Base-by-base conservation (phyloP, 768 basidiomycete species). In the Hygrophorus pudorinus region DNA sequence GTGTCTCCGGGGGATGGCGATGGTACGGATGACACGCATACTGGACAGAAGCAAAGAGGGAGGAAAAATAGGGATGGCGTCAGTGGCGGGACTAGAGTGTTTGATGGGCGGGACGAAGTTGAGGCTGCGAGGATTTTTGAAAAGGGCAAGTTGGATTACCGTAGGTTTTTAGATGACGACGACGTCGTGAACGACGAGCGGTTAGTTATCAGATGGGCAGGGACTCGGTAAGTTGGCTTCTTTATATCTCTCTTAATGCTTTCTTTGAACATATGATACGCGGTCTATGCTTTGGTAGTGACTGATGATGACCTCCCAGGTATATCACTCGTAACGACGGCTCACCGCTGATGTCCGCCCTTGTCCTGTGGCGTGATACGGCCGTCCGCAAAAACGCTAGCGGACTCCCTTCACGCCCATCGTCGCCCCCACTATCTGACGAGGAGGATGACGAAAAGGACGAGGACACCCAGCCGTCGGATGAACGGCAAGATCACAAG, bases 281-380 rank as follows among this genome's bases (percentile, higher is more conserved):
- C n/a, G n/a, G n/a, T n/a, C n/a, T n/a, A n/a, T n/a, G n/a, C n/a
- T n/a, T n/a, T n/a, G n/a, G n/a, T n/a, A n/a, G n/a, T n/a, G n/a
- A n/a, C n/a, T n/a, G n/a, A n/a, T n/a, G n/a, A n/a, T n/a, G n/a
- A n/a, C 30, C 21, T 42, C 36, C 0, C 38, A 86, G 85, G 51
- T 92, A 85, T 58, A 78, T 91, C 43, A 83, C 81, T n/a, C 79
- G 80, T 49, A 64, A 68, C 32, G 85, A 87, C 53, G 76, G 72
- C 2, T 84, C 85, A 0, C 80, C 82, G 1, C 69, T 93, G 20
- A 77, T 92, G 67, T 73, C 76, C 29, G 80, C 85, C 0, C 72
- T 97, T 3, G 67, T 69, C 6, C 55, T 75, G 14, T 94, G 89
- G 75, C 79, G 92, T 40, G 58, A 68, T 18, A 62, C 66, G 3